These are phyloP conservation scores for Pleurotus salmoneostramineus DNA, from an alignment of 768 basidiomycete species.

Conservation along the genomic window DNA sequence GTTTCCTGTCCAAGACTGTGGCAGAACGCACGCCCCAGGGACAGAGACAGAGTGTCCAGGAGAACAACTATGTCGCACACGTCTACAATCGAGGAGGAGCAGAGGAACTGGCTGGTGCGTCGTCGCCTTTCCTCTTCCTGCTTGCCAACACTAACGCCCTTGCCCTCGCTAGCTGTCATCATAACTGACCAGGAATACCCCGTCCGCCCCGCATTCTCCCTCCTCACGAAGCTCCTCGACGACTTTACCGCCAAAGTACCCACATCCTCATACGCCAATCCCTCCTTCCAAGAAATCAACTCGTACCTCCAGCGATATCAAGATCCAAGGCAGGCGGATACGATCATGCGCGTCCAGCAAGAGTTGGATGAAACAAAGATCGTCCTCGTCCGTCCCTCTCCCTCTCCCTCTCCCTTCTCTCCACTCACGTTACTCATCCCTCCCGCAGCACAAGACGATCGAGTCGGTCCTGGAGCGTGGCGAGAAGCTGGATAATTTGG, in stretches of 20 bases:
- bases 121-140: slow-evolving; percentile 8
- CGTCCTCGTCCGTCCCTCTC: slow-evolving; percentile 63
- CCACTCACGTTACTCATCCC: not conserved
- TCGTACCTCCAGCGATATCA: slow-evolving; percentile 90
- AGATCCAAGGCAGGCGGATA: slow-evolving; percentile 95
- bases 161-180: slow-evolving; percentile 80
- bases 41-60: slow-evolving; percentile 90
- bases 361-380: slow-evolving; percentile 99
- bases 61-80: slow-evolving; percentile 91
- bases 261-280: slow-evolving; percentile 61
- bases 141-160: not conserved
- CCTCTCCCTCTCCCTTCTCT: not conserved
- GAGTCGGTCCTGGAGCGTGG: slow-evolving; percentile 95
- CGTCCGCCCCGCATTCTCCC: slow-evolving; percentile 92
- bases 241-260: slow-evolving; percentile 85
- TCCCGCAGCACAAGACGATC: slow-evolving; percentile 91
- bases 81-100: slow-evolving; percentile 89
- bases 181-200: slow-evolving; percentile 97
- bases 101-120: slow-evolving; percentile 78
- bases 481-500: slow-evolving; percentile 93
- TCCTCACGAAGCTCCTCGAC: slow-evolving; percentile 89
- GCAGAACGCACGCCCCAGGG: slow-evolving; percentile 83
- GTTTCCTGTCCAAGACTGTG: slow-evolving; percentile 92
- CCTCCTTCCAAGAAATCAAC: slow-evolving; percentile 74
- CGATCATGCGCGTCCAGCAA: slow-evolving; percentile 97